These are phyloP conservation scores for Phylloporus arenicola DNA, from an alignment of 768 basidiomycete species.

Conservation along the genomic window DNA sequence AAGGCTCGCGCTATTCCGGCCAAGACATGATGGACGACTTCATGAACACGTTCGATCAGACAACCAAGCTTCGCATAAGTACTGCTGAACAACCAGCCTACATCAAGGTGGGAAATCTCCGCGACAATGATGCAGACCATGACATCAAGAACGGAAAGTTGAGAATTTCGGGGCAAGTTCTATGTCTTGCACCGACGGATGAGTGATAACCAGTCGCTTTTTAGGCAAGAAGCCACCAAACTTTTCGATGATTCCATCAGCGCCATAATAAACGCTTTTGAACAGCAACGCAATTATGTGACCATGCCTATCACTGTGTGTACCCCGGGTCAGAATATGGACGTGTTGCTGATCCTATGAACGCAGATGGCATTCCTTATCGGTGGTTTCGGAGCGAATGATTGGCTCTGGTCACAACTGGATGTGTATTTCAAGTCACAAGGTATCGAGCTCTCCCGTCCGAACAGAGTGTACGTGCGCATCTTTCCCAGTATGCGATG, in stretches of 20 bases:
- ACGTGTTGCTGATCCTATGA: neutral
- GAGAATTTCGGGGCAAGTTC: constrained; percentile 29
- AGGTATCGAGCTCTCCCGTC: constrained; percentile 40
- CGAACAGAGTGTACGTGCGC: constrained; percentile 43
- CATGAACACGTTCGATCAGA: constrained; percentile 30
- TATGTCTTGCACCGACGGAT: neutral
- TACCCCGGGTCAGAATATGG: neutral
- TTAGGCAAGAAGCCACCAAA: constrained; percentile 30
- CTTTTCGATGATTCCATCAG: constrained; percentile 41
- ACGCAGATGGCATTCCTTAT: constrained; percentile 36
- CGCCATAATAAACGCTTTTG: constrained; percentile 29
- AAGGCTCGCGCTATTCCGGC: constrained; percentile 23
- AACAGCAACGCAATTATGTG: constrained; percentile 20
- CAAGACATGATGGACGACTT: constrained; percentile 30
- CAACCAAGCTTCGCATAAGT: constrained; percentile 36
- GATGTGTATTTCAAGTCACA: constrained; percentile 30
- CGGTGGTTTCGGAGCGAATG: constrained; percentile 47
- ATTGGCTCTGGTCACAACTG: constrained; percentile 40
- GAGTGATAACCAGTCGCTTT: neutral
- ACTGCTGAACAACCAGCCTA: constrained; percentile 29
- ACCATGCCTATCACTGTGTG: constrained; percentile 27
- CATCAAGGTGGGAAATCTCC: constrained; percentile 34
- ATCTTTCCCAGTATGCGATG: neutral
- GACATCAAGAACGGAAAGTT: constrained; percentile 33
- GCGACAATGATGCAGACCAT: constrained; percentile 28